Base-by-base conservation (phyloP, 805 yeast species). In the Metschnikowia hibisci region DNA sequence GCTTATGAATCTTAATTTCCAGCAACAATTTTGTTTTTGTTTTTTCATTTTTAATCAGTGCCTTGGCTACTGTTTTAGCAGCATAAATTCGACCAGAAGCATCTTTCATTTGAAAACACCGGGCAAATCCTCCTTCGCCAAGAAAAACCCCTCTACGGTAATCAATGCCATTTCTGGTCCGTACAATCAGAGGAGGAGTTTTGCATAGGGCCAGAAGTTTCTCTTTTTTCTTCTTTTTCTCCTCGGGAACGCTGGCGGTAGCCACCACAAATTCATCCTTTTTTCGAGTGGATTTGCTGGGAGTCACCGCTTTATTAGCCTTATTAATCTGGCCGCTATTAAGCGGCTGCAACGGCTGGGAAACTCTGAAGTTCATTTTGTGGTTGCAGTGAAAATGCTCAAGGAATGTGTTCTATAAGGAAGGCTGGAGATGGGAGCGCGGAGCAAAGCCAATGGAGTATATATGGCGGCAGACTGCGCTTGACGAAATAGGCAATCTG, bases 41-140 rank as follows among this genome's bases (percentile, higher is more conserved):
- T 73, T 91, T 91, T 56, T 87, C 96, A 47, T 85, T 83, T 53
- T 84, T 86, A 53, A 93, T 84, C 9, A 97, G 89, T 0, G 90
- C 90, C 65, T 93, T 93, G 42, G 99, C 99, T 29, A 93, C 95
- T 0, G 99, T 95, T 61, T 93, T 93, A 26, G 99, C 99, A 14
- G 99, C 99, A 64, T 74, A 93, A 1, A 87, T 77, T 57, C 80
- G 79, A 28, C 98, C 98, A 51, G 78, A 71, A 48, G 88, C 84
- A 66, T 90, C 96, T 61, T 85, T 87, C 74, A 93, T 93, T 63
- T 93, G 97, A 68, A 93, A 93, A 62, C 99, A 93, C 60, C 98
- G 80, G 13, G 99, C 99, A 72, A 93, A 93, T 0, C 99, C 99
- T 47, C 99, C 99, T 69, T 91, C 98, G 29, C 99, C 99, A 28